Conservation (phyloP, 257 asterid genomes). For the Mentha longifolia region DNA sequence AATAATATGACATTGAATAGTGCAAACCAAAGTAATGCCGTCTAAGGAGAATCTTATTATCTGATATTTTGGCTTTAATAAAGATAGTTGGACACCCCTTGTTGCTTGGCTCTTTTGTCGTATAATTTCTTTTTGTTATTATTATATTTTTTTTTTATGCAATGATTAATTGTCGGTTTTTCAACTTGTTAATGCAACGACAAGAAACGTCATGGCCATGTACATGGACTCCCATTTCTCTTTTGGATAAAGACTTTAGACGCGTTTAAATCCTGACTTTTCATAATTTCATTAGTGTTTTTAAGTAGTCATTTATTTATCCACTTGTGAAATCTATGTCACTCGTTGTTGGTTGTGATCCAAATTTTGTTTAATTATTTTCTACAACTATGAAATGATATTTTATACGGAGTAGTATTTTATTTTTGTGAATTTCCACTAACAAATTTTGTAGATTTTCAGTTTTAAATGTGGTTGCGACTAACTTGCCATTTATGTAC, state of each 20-base stretch:
- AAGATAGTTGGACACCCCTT: slow-evolving; percentile 8
- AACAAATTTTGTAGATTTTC: too few relatives aligned
- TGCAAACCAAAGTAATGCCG: neutral
- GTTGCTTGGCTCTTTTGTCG: slow-evolving; percentile 30
- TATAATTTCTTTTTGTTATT: neutral
- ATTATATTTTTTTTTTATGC: neutral
- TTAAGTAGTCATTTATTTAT: too few relatives aligned
- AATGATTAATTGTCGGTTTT: neutral
- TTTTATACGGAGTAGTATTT: too few relatives aligned
- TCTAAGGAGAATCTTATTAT: slow-evolving; percentile 29
- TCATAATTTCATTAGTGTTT: neutral
- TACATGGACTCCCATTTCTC: neutral
- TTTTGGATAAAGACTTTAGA: neutral
- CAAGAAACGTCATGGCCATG: neutral
- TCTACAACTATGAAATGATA: too few relatives aligned
- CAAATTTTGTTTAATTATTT: too few relatives aligned
- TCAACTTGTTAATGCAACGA: slow-evolving; percentile 5
- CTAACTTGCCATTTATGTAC: too few relatives aligned
- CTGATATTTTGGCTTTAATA: slow-evolving; percentile 12
- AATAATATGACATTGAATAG: neutral
- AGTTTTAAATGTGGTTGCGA: too few relatives aligned
- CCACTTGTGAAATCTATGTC: too few relatives aligned
- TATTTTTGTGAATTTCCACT: too few relatives aligned
- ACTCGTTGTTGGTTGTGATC: too few relatives aligned
- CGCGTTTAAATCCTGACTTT: neutral